Evolutionary conservation across 1,139 yeast genomes (phyloP), one percentile per base, ranked within the genome.

Genomic region (Candida smagusa): DNA sequence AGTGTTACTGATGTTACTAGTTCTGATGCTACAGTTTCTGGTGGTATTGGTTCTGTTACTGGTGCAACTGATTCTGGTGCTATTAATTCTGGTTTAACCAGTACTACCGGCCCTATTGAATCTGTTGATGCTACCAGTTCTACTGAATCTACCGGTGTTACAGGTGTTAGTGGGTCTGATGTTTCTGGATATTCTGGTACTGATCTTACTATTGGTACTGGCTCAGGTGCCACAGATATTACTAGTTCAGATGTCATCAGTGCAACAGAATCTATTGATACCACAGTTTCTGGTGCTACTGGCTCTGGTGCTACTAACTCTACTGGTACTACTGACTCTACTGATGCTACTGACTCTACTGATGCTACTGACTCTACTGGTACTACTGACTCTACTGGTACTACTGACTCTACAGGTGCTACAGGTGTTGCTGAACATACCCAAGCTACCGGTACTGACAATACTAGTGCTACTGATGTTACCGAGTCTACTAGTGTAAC

Each of bases 231-330:
- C 5, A 8, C 30, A 3, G 30, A 22, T 12, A 19, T 22, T 7
- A 16, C 21, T 12, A 5, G 11, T 28, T 13, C 21, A 3, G 30
- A 5, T 16, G 19, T n/a, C 8, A 19, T n/a, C 7, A 4, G 11
- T 9, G 9, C 11, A 3, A n/a, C 11, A 4, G 26, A 4, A 4
- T 9, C 11, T 23, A n/a, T 4, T 23, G 26, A 4, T 23, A n/a
- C 26, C 5, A 16, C 19, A n/a, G n/a, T n/a, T 16, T 16, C 19
- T 16, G 5, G 19, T 16, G 19, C 19, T 16, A 16, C 23, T 70
- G 74, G 48, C 34, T 54, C 30, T 47, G 50, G 28, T 46, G 47
- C 24, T 56, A 62, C 63, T 11, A 39, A 33, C 25, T 63, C 49
- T 42, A 43, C 37, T 8, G 45, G 63, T 16, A 39, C 43, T 21